phyloP scores from a whole-genome alignment of 352 stramenopile genomes.

The Phytophthora melonis region DNA sequence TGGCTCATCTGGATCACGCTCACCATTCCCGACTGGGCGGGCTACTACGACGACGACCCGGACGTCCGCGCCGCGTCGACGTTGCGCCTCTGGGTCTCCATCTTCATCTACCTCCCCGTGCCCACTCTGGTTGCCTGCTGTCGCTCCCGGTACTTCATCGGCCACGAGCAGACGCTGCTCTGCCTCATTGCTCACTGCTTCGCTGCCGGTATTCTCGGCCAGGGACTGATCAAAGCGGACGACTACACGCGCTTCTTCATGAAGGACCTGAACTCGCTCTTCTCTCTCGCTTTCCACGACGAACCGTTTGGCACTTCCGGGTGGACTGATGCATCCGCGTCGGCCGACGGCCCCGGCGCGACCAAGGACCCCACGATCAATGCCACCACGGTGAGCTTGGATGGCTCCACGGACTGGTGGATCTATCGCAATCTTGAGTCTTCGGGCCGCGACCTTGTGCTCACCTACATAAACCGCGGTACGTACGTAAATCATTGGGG shows the following conservation, averaged over 20 bases:
- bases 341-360: not conserved
- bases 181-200: slow-evolving; percentile 81
- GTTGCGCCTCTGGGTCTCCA: slow-evolving; percentile 56
- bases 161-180: slow-evolving; percentile 67
- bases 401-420: slow-evolving; percentile 58
- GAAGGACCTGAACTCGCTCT: slow-evolving; percentile 59
- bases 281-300: slow-evolving; percentile 46
- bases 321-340: not conserved
- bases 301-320: slow-evolving; percentile 2
- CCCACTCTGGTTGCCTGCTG: slow-evolving; percentile 63
- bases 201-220: slow-evolving; percentile 53
- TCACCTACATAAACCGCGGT: slow-evolving; percentile 64
- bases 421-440: slow-evolving; percentile 69
- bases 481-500: slow-evolving; percentile 1
- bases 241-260: slow-evolving; percentile 60
- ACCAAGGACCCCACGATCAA: not conserved
- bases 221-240: slow-evolving; percentile 52
- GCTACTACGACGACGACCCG: slow-evolving; percentile 49
- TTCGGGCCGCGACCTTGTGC: slow-evolving; percentile 49
- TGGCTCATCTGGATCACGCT: slow-evolving; percentile 69
- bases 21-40: slow-evolving; percentile 50
- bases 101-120: slow-evolving; percentile 67
- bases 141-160: slow-evolving; percentile 60
- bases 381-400: slow-evolving; percentile 39
- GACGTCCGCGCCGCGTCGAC: slow-evolving; percentile 40